Evolutionary conservation across 2,329 filamentous ascomycete species (phyloP).

Genomic region (Hortaea werneckii): DNA sequence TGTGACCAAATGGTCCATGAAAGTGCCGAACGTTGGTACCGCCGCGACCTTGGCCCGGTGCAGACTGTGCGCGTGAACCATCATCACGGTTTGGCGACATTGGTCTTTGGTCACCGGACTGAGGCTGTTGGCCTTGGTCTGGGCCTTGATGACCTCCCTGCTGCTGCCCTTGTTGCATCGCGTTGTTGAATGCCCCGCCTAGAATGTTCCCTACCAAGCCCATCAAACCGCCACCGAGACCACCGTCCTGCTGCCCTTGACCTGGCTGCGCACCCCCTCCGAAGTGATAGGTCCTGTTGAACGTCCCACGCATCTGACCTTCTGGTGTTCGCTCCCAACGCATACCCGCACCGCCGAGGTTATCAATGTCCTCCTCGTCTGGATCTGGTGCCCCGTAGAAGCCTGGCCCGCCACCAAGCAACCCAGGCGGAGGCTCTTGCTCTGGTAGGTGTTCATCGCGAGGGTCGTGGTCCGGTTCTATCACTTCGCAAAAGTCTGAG

Average conservation of each 20-base stretch:
- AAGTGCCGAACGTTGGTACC: constrained; percentile 10
- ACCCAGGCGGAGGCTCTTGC: constrained; percentile 11
- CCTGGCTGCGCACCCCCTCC: constrained; percentile 8
- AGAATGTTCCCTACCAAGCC: constrained; percentile 14
- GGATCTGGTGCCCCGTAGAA: constrained; percentile 33
- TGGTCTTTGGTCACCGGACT: constrained; percentile 6
- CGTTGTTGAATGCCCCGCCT: constrained; percentile 1
- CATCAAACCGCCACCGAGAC: constrained; percentile 33
- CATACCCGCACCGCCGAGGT: constrained; percentile 9
- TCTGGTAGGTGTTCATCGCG: constrained; percentile 31
- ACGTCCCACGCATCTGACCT: constrained; percentile 26
- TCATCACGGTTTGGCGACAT: constrained; percentile 5
- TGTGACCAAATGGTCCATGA: constrained; percentile 19
- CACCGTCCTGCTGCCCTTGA: constrained; percentile 11
- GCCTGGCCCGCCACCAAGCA: constrained; percentile 7
- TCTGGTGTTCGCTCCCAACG: constrained; percentile 22
- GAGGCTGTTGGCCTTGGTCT: constrained; percentile 10
- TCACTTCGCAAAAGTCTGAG: constrained; percentile 73
- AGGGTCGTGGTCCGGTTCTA: constrained; percentile 52
- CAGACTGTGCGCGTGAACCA: constrained; percentile 4
- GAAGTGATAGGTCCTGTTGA: constrained; percentile 6
- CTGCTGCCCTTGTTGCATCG: constrained; percentile 1
- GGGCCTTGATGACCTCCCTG: constrained; percentile 10
- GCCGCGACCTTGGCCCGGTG: constrained; percentile 7
- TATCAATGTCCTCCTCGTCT: constrained; percentile 35